Base-by-base conservation (phyloP, 1,139 yeast species). In the Sugiyamaella pinicola region DNA sequence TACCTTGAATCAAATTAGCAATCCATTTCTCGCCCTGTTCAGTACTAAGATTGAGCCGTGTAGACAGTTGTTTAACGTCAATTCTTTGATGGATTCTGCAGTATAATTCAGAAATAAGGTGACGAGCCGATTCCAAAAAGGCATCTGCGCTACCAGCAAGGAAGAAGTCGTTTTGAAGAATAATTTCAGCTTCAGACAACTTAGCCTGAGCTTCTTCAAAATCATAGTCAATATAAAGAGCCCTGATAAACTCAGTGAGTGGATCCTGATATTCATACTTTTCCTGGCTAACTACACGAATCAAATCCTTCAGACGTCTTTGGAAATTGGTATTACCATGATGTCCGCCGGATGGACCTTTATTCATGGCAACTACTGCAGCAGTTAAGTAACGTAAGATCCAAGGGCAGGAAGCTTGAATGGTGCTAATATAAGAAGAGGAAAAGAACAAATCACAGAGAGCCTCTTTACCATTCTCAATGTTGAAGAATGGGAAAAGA, bases 391-490 rank as follows among this genome's bases (percentile, higher is more conserved):
- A 83, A 61, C 87, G 77, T 59, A 82, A 67, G 53, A 83, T 71
- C 86, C 87, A 83, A 28, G 87, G 87, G 62, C 83, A 78, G 12
- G 84, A 74, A 26, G 85, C 84, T 69, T 83, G 86, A 64, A 83
- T 81, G 5, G 85, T 78, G 55, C 83, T 79, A 56, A 83, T 69
- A 65, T 81, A 81, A 10, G 83, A 78, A 3, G 84, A 75, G 26
- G 80, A 73, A 65, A 81, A 77, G 67, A 81, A 80, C 47, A 81
- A 65, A 57, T 82, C 86, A 55, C 77, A 72, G 55, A 82, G 68
- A 42, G 74, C 72, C 53, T 80, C 84, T 47, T 74, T 64, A 21
- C 82, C 81, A 54, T 71, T 66, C 51, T 73, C 75, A 50, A 68
- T 66, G 64, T 77, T 78, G 72, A 80, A 80, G 63, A 79, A 79